phyloP scores from a whole-genome alignment of 108 stramenopile species.

The Fistulifera solaris region DNA sequence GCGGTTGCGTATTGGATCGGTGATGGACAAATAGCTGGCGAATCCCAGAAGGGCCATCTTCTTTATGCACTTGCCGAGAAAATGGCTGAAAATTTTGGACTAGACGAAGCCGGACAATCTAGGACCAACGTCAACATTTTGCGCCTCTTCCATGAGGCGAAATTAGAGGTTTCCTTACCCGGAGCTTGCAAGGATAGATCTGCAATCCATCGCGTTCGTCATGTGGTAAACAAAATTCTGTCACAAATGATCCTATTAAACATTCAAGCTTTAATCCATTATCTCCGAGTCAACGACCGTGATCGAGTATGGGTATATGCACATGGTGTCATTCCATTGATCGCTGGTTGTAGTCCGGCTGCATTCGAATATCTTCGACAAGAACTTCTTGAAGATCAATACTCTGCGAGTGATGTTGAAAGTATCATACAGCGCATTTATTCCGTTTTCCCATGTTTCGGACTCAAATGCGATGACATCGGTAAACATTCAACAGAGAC shows the following conservation, averaged over 20 bases:
- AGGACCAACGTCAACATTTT: conserved; percentile 56
- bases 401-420: conserved; percentile 39
- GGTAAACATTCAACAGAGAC: conserved; percentile 36
- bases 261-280: conserved; percentile 52
- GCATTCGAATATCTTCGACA: conserved; percentile 43
- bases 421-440: conserved; percentile 37
- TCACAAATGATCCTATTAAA: conserved; percentile 62
- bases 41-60: conserved; percentile 54
- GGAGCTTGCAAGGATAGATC: conserved; percentile 48
- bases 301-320: conserved; percentile 53
- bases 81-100: conserved; percentile 39
- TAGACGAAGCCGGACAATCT: conserved; percentile 42
- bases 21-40: conserved; percentile 60
- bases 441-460: conserved; percentile 58
- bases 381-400: conserved; percentile 30
- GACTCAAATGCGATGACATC: conserved; percentile 58
- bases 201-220: conserved; percentile 35
- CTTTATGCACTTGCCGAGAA: conserved; percentile 68
- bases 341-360: conserved; percentile 42
- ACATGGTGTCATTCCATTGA: conserved; percentile 54
- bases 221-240: conserved; percentile 49
- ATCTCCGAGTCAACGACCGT: conserved; percentile 36
- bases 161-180: conserved; percentile 57
- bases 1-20: conserved; percentile 84
- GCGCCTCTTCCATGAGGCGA: conserved; percentile 66